phyloP scores from a whole-genome alignment of 1,284 basidiomycete species.

The Cutaneotrichosporon sp. region DNA sequence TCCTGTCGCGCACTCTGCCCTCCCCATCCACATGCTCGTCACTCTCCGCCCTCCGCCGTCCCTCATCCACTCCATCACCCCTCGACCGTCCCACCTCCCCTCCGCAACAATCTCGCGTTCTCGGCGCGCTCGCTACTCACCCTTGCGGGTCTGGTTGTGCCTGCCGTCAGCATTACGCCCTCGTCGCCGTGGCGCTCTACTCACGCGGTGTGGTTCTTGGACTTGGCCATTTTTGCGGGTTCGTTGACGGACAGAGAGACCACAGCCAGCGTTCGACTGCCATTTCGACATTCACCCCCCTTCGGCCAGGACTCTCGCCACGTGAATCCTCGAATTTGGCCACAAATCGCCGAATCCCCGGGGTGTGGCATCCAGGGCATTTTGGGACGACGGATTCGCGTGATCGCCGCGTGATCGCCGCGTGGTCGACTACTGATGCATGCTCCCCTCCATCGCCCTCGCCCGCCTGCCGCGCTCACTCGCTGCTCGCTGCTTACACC shows the following conservation, averaged over 20 bases:
- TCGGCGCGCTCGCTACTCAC: slow-evolving; percentile 37
- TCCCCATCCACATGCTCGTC: background rate
- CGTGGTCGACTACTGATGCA: too few relatives aligned
- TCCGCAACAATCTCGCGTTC: background rate
- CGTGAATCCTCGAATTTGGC: too few relatives aligned
- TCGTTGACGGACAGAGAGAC: slow-evolving; percentile 13
- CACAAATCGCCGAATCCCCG: too few relatives aligned
- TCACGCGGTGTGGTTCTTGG: slow-evolving; percentile 60
- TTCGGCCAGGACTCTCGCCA: too few relatives aligned
- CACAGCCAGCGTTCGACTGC: background rate
- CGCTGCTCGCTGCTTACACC: background rate
- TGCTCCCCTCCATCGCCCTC: too few relatives aligned
- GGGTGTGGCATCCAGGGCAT: too few relatives aligned
- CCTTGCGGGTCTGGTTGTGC: slow-evolving; percentile 78
- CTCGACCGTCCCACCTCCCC: slow-evolving; percentile 3
- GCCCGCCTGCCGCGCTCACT: background rate
- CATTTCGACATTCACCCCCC: background rate
- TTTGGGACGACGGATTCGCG: too few relatives aligned
- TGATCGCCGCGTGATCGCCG: too few relatives aligned
- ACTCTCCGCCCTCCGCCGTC: background rate
- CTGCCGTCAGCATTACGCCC: slow-evolving; percentile 57
- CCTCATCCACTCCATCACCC: too few relatives aligned
- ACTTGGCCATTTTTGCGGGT: slow-evolving; percentile 57
- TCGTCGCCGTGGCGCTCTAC: slow-evolving; percentile 14
- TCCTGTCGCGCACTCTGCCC: background rate